Base-by-base conservation (phyloP, 2,329 filamentous ascomycete genomes). In the Pestalotiopsis sp. region DNA sequence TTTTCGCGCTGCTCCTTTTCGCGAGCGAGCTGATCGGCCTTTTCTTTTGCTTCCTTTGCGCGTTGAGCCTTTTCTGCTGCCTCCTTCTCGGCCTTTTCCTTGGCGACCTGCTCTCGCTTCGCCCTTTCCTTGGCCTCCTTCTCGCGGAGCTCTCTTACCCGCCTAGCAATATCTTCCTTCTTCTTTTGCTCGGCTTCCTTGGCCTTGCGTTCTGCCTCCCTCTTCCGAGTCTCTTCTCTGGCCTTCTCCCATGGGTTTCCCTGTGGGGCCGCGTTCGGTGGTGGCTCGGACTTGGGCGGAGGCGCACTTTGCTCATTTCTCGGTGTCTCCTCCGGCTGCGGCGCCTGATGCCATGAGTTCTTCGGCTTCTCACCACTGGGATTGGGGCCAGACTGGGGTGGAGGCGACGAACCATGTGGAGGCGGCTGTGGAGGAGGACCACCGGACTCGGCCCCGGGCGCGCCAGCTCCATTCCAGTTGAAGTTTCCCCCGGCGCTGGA, bases 171-270 rank as follows among this genome's bases (percentile, higher is more conserved):
- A n/a, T 89, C 87, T 41, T 89, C 87, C 56, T 84, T 86, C 70
- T 86, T 83, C 72, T 88, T 88, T 71, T 87, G 85, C 71, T 92
- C 90, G 3, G 87, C 89, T 71, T 90, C 88, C 70, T 84, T 86
- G 2, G 82, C 82, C 74, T 85, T 90, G 12, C 89, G 88, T 71
- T 92, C 89, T 72, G 91, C 90, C 72, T 91, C 90, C 67, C 86
- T 85, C 68, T 83, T 86, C 58, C 87, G 83, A 23, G 87, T 91
- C 72, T 92, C 90, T 75, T 93, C 91, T 66, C 90, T 84, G 3
- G 90, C 91, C 76, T 89, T 91, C 73, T 92, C 90, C 91, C 91
- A 92, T 0, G 87, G 83, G 9, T 83, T 82, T 74, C 85, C 86
- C 1, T 82, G 79, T 27, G 80, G 73, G 61, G 80, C 80, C 13